A percentile compares a stretch with the other conserved stretches of the same genome.
phyloP scores from a whole-genome alignment of 441 rosid genomes.

The Eruca vesicaria region DNA sequence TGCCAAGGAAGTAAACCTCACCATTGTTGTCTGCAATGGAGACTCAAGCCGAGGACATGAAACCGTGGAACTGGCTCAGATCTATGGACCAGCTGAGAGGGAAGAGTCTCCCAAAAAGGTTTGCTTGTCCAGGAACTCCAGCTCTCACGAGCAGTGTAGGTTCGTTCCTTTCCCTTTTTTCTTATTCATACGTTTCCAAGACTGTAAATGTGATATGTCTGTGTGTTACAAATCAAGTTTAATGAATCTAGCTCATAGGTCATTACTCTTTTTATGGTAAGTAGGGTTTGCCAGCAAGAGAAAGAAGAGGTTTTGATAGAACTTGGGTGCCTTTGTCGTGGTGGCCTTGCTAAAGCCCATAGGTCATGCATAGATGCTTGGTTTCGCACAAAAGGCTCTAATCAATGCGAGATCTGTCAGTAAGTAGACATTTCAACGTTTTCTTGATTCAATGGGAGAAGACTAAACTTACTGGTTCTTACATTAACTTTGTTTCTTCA shows the following conservation, averaged over 20 bases:
- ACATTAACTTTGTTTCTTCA: slow-evolving; percentile 35
- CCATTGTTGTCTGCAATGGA: slow-evolving; percentile 51
- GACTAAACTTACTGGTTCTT: not conserved
- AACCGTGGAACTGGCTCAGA: slow-evolving; percentile 18
- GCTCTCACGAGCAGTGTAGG: slow-evolving; percentile 84
- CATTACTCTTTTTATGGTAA: not conserved
- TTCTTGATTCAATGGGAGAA: not conserved
- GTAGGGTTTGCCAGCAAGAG: slow-evolving; percentile 84
- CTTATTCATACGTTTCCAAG: not conserved
- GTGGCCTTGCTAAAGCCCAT: slow-evolving; percentile 80
- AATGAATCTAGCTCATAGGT: not conserved
- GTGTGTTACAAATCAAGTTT: not conserved
- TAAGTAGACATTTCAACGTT: slow-evolving; percentile 30
- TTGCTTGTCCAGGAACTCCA: slow-evolving; percentile 47
- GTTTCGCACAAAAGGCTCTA: slow-evolving; percentile 82
- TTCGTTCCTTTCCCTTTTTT: slow-evolving; percentile 5
- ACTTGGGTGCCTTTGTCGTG: slow-evolving; percentile 86
- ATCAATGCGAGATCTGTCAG: slow-evolving; percentile 94
- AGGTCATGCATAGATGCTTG: slow-evolving; percentile 81
- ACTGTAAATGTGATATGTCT: not conserved
- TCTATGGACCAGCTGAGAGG: slow-evolving; percentile 19
- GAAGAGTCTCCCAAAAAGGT: slow-evolving; percentile 48
- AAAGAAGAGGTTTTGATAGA: slow-evolving; percentile 76
- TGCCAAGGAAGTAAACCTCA: slow-evolving; percentile 26
- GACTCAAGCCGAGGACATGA: slow-evolving; percentile 36